Base-by-base conservation (phyloP, 345 rosid species). In the Populus nigra region DNA sequence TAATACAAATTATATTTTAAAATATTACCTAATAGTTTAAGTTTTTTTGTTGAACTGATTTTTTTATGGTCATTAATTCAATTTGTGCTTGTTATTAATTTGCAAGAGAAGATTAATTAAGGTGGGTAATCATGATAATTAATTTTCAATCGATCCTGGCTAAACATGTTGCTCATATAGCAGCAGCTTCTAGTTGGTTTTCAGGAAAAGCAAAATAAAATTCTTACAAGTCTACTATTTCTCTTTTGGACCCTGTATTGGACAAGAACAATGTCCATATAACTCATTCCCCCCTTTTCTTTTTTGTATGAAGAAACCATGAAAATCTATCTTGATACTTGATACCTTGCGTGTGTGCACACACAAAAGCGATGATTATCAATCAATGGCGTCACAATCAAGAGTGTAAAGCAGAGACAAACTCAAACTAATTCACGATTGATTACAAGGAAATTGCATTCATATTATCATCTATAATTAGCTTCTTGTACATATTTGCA, bases 41-140 rank as follows among this genome's bases (percentile, higher is more conserved):
- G 5, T 0, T 33, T 33, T 4, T 33, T 0, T 1, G 0, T 4
- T 33, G 0, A 4, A 33, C 0, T 33, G 5, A 33, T 33, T 33
- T 0, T 33, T 33, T 33, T 4, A 33, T 1, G 0, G 0, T 33
- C 0, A 33, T 33, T 33, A 33, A 33, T 33, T 33, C 36, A 33
- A 3, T 33, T 33, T 2, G 23, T 5, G 23, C 23, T 53, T 53
- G 23, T 53, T 33, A 33, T 33, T 33, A 20, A 0, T 53, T 20
- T 53, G 59, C 59, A 18, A 1, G 22, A 53, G 29, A n/a, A 9
- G n/a, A n/a, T 59, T n/a, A 9, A n/a, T 9, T 11, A n/a, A 59
- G 29, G 13, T n/a, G 1, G 63, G 29, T n/a, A 59, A 59, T 59
- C 63, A 8, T 59, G 15, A 18, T 4, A 9, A 57, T 10, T 9